Evolutionary conservation across 139 green algal genomes (phyloP), one percentile per base, ranked within the genome.

Genomic region (Parachlorella kessleri): DNA sequence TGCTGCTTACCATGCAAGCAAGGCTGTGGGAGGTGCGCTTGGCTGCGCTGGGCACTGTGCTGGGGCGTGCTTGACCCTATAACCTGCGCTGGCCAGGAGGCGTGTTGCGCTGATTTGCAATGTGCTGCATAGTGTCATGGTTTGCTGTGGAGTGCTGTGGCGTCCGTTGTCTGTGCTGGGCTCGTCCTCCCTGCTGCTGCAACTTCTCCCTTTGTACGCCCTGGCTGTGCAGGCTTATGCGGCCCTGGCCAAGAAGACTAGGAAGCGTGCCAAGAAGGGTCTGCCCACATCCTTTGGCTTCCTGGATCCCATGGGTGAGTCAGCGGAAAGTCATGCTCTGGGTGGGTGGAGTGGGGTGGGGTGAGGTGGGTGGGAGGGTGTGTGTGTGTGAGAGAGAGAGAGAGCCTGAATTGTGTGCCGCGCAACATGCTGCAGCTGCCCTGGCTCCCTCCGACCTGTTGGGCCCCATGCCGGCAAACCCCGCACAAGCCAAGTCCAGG

Each of bases 211-310:
- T n/a, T n/a, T n/a, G n/a, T n/a, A n/a, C n/a, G n/a, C n/a, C n/a
- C n/a, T n/a, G n/a, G n/a, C n/a, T n/a, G n/a, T 59, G 48, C 48
- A 59, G 48, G 48, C 21, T 18, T 59, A 72, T 7, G 10, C 10
- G 10, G 66, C 66, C 37, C 40, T 67, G 72, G 59, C 75, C 24
- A 83, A 82, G 72, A 87, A 86, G 66, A 54, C 73, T 66, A 30
- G 28, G 37, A 86, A 85, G 63, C 72, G 77, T 32, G 36, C 35
- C 26, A 84, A 86, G 53, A 84, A 85, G 81, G 74, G 63, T n/a
- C 54, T 66, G 70, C 55, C 33, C 21, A 40, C 54, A 24, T 33
- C 10, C 37, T 86, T 73, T 33, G 26, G 8, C 1, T 64, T 41
- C 66, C 38, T 84, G 70, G 79, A 80, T 7, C 70, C 70, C 36